Evolutionary conservation across 192 early-diverging fungal species (phyloP).

Genomic region (Mortierella claussenii): DNA sequence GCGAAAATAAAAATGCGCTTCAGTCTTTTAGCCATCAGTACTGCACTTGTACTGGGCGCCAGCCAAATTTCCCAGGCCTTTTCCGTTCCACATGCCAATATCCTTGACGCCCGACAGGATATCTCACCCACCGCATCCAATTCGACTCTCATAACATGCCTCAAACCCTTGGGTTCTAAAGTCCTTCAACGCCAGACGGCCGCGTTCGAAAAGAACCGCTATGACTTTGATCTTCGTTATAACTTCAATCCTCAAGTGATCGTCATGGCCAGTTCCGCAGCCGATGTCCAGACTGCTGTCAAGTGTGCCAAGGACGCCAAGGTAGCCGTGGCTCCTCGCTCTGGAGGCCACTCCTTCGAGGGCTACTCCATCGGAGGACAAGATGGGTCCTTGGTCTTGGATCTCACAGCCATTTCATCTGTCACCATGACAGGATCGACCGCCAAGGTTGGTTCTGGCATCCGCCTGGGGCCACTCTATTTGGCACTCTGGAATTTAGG

Average conservation of each 20-base stretch:
- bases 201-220: slow-evolving; percentile 9
- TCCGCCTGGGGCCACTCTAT: slow-evolving; percentile 64
- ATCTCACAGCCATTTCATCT: slow-evolving; percentile 45
- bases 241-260: slow-evolving; percentile 34
- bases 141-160: slow-evolving; percentile 8
- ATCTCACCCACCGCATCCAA: not conserved
- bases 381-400: slow-evolving; percentile 61
- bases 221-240: slow-evolving; percentile 27
- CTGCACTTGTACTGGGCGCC: not conserved
- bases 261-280: slow-evolving; percentile 17
- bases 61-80: not conserved
- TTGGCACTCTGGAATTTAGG: slow-evolving; percentile 26
- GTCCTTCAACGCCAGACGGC: slow-evolving; percentile 15
- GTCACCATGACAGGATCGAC: not conserved
- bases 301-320: slow-evolving; percentile 43
- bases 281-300: slow-evolving; percentile 30
- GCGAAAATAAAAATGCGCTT: not conserved
- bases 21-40: not conserved
- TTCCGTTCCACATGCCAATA: not conserved
- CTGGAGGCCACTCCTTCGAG: slow-evolving; percentile 70
- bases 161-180: slow-evolving; percentile 23
- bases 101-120: slow-evolving; percentile 1
- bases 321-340: slow-evolving; percentile 52
- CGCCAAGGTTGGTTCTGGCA: slow-evolving; percentile 59
- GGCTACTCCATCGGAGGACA: slow-evolving; percentile 56